A percentile compares a stretch with the other conserved stretches of the same genome.
Conservation (phyloP, 1,284 basidiomycete genomes). For the Pholiota adiposa region DNA sequence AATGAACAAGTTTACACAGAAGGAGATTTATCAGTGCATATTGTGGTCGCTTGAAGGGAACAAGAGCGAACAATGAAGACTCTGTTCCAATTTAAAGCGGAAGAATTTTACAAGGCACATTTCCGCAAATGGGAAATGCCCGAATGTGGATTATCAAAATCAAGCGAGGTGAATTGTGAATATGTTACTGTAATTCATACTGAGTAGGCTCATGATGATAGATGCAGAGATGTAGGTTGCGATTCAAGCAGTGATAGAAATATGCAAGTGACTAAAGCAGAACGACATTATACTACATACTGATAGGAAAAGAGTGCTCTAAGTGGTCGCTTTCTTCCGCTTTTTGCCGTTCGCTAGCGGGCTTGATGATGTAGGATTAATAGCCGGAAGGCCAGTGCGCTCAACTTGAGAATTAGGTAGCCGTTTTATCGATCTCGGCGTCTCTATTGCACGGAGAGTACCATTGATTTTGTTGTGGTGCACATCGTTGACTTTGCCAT, state of each 20-base stretch:
- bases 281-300: background rate
- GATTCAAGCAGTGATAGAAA: constrained; percentile 1
- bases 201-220: no score
- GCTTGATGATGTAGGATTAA: constrained; percentile 49
- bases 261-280: background rate
- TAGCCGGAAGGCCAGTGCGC: constrained; percentile 1
- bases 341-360: constrained; percentile 42
- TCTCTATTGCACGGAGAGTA: background rate
- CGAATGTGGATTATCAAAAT: background rate
- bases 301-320: constrained; percentile 7
- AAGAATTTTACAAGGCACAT: constrained; percentile 5
- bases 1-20: background rate
- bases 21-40: background rate
- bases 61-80: no score
- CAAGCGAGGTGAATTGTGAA: background rate
- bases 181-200: no score
- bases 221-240: background rate
- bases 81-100: background rate
- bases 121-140: constrained; percentile 7
- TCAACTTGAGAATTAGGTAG: background rate
- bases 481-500: constrained; percentile 14
- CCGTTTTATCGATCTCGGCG: constrained; percentile 5
- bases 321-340: constrained; percentile 42
- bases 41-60: no score
- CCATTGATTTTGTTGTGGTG: constrained; percentile 12